Conservation (phyloP, 2,329 filamentous ascomycete species). For the Calonectria ilicicola region DNA sequence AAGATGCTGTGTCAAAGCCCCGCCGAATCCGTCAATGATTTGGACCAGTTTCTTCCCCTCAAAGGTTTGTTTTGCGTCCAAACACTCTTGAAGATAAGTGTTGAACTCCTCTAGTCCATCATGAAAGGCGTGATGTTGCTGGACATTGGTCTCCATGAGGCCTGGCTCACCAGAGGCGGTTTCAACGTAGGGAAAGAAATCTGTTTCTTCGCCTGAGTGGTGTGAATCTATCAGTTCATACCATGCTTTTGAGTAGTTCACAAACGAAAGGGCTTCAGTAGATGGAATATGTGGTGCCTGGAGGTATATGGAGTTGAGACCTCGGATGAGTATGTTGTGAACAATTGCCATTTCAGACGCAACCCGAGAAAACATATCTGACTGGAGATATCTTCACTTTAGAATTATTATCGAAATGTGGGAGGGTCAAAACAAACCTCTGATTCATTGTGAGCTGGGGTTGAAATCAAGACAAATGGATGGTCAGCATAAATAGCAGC, state of each 20-base stretch:
- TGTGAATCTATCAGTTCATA: constrained; percentile 46
- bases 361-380: constrained; percentile 42
- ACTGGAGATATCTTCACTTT: constrained; percentile 24
- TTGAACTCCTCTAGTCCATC: constrained; percentile 41
- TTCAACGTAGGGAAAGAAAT: constrained; percentile 51
- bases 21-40: constrained; percentile 16
- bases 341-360: constrained; percentile 47
- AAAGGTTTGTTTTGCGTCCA: not conserved
- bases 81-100: not conserved
- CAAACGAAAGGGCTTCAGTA: constrained; percentile 46
- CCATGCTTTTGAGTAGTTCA: constrained; percentile 45
- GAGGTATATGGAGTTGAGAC: constrained; percentile 40
- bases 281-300: constrained; percentile 34
- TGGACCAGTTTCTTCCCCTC: not conserved
- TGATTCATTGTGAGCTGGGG: constrained; percentile 2
- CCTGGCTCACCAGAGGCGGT: constrained; percentile 44
- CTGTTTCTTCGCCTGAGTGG: constrained; percentile 51
- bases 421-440: not conserved
- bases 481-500: constrained; percentile 17
- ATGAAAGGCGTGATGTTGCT: constrained; percentile 52
- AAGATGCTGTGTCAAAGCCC: not conserved
- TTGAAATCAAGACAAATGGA: constrained; percentile 15
- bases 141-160: constrained; percentile 51
- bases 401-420: not conserved
- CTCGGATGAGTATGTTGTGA: constrained; percentile 49